Evolutionary conservation across 1,139 yeast species (phyloP).

Genomic region (Geotrichum phurueaensis): DNA sequence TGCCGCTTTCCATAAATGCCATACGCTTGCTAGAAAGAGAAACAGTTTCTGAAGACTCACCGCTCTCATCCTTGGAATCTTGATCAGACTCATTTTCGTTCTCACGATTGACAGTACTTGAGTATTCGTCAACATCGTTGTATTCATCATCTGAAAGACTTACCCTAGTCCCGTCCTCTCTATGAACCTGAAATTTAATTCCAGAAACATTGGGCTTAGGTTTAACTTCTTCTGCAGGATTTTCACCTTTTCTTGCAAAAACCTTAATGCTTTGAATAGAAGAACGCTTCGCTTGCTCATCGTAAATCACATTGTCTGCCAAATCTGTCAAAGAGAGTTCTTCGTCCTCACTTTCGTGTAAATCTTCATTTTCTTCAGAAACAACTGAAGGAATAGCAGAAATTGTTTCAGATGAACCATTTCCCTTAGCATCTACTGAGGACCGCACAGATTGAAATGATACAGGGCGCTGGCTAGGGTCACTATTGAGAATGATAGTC

Average conservation of each 20-base stretch:
- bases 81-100: background rate
- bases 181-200: slow-evolving; percentile 4
- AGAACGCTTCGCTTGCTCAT: slow-evolving; percentile 7
- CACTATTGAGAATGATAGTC: slow-evolving; percentile 7
- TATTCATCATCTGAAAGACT: background rate
- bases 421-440: background rate
- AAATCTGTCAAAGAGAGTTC: background rate
- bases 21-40: background rate
- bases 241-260: slow-evolving; percentile 9
- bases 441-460: slow-evolving; percentile 1
- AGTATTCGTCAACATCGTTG: background rate
- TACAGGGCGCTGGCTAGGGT: slow-evolving; percentile 5
- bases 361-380: background rate
- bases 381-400: background rate
- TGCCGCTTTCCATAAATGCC: slow-evolving; percentile 13
- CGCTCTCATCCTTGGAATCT: background rate
- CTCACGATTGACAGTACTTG: background rate
- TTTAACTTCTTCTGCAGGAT: background rate
- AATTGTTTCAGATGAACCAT: background rate
- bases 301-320: slow-evolving; percentile 3
- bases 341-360: background rate
- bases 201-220: slow-evolving; percentile 3
- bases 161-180: background rate
- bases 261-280: slow-evolving; percentile 16
- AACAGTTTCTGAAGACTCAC: background rate